Base-by-base conservation (phyloP, 164 flowering plant genomes). In the Warburgia ugandensis region DNA sequence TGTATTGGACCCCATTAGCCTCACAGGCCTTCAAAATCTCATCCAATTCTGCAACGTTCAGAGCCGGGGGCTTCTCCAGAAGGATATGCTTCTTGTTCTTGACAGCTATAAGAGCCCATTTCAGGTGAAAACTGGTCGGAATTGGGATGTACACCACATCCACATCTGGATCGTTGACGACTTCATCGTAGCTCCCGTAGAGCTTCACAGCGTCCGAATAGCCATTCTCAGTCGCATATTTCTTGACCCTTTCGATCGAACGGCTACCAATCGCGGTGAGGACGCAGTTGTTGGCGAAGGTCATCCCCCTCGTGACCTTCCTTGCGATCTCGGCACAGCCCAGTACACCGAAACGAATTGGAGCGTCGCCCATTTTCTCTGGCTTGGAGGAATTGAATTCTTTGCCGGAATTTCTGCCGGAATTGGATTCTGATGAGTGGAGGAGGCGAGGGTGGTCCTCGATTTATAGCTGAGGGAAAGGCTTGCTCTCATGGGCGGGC, bases 141-240 rank as follows among this genome's bases (percentile, higher is more conserved):
- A n/a, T n/a, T n/a, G n/a, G 41, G 6, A 38, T 8, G 41, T 38
- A 38, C 19, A 38, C 41, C 19, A 20, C 41, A 9, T 38, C 41
- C 41, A 38, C 41, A 13, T 4, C 5, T 1, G 41, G 41, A 13
- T 38, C 41, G 14, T 38, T 20, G 13, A 38, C 19, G 17, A 38
- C 41, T 20, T 38, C 41, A 16, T n/a, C 41, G 41, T 38, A 38
- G 41, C 19, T 38, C 13, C 41, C 41, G 41, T 38, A 38, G 19
- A 38, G 13, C 9, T 38, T 38, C 13, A 38, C 21, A 13, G 41
- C 17, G 3, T 38, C 41, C 41, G 41, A 20, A 9, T 14, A 6
- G 41, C 41, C 41, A 6, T 38, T 38, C 41, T 38, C 41, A 13
- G 14, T 20, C 17, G 17, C 41, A n/a, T 14, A 38, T 38, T 13